These are phyloP conservation scores for Tuber melanosporum DNA, from an alignment of 495 filamentous ascomycete species.

Conservation along the genomic window DNA sequence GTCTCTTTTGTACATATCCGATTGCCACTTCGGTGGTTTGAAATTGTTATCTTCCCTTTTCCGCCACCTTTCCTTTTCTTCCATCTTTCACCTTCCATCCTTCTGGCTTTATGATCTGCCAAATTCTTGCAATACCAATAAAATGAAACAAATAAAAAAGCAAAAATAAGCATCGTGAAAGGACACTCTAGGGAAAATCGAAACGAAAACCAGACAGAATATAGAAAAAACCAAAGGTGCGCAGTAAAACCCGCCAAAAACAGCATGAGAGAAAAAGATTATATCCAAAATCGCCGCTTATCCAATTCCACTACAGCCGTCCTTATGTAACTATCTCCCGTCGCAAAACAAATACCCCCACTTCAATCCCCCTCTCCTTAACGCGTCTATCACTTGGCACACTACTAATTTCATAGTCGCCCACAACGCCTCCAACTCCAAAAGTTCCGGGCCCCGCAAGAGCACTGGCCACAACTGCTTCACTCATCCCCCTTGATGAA, in stretches of 20 bases:
- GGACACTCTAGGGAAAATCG: neutral
- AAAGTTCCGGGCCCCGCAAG: constrained; percentile 34
- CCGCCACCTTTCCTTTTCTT: neutral
- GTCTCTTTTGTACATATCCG: neutral
- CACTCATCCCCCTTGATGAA: constrained; percentile 40
- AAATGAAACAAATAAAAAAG: neutral
- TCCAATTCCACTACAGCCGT: neutral
- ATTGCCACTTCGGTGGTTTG: neutral
- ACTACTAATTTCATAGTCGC: constrained; percentile 40
- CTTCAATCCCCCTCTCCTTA: constrained; percentile 51
- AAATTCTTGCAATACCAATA: neutral
- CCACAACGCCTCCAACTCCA: constrained; percentile 44
- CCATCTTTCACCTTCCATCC: neutral
- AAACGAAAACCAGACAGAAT: neutral
- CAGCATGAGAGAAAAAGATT: constrained; percentile 1
- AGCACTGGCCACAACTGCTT: constrained; percentile 40
- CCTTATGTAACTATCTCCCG: constrained; percentile 16
- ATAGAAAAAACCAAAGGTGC: neutral
- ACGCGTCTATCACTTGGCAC: constrained; percentile 47
- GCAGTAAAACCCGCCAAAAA: neutral
- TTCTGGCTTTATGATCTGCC: neutral
- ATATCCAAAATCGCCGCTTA: neutral
- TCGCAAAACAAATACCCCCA: constrained; percentile 59
- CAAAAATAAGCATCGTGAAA: neutral
- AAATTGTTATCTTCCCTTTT: neutral